Evolutionary conservation across 2,329 filamentous ascomycete genomes (phyloP), one percentile per base, ranked within the genome.

Genomic region (Dothideomycetes sp.): DNA sequence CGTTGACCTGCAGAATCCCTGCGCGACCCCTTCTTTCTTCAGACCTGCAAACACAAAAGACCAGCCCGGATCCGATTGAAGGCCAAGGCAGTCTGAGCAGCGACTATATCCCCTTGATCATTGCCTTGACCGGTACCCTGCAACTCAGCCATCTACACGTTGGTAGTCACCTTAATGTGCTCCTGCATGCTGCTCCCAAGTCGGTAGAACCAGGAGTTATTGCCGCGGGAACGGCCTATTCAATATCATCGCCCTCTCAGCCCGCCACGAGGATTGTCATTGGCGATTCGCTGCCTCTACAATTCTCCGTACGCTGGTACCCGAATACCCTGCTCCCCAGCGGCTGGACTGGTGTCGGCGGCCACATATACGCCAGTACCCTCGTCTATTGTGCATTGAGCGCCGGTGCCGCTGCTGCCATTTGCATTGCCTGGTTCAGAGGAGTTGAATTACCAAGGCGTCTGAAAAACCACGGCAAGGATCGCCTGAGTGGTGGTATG

Each of bases 101-200:
- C 11, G 47, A 63, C 12, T 87, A 84, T 63, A 84, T 89, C 11
- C 88, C 89, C 0, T 70, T 94, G 29, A 82, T 93, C 5, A 85
- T 98, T 47, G 88, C 88, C 2, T 66, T 98, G 14, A 82, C 88
- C 10, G 91, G 91, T 2, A 94, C 85, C 0, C 70, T 96, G 15
- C 88, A 98, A 63, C 69, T 81, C 37, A 86, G 79, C 59, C 91
- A 95, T 61, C 70, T 98, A 52, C 91, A 96, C 64, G 77, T 98
- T 49, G 84, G 82, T 55, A 89, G 87, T 4, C 79, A 85, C 54
- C 72, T 96, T 59, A 96, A 96, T 58, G 79, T 96, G 45, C 69
- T 96, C 40, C 71, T 95, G 49, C 91, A 79, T 65, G 49, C 80
- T 69, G 63, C 77, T 73, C 61, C 79, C 19, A 59, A 59, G 46